phyloP scores from a whole-genome alignment of 2,329 filamentous ascomycete species.

The Elsinoe batatas region DNA sequence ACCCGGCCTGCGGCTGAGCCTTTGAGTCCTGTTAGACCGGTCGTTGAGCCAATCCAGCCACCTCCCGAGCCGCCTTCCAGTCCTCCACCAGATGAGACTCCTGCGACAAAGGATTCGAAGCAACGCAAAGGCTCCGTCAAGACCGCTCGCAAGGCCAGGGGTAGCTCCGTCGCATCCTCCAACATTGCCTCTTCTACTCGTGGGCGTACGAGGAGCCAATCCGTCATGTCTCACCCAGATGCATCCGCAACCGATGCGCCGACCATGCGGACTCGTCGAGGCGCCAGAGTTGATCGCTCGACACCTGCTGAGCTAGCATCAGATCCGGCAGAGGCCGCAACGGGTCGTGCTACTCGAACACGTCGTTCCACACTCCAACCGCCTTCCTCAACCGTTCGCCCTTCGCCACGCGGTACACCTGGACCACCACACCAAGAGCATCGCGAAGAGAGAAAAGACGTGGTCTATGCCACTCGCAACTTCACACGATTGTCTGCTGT shows the following conservation, averaged over 20 bases:
- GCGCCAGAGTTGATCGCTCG: slow-evolving; percentile 39
- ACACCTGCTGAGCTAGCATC: slow-evolving; percentile 31
- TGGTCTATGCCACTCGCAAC: slow-evolving; percentile 38
- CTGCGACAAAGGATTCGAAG: neutral
- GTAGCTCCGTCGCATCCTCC: slow-evolving; percentile 38
- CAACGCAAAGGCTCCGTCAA: slow-evolving; percentile 4
- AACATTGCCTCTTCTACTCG: slow-evolving; percentile 35
- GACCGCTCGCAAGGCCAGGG: slow-evolving; percentile 20
- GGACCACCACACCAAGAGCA: slow-evolving; percentile 12
- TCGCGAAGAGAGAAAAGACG: slow-evolving; percentile 21
- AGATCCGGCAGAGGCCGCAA: slow-evolving; percentile 19
- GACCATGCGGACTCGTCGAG: slow-evolving; percentile 27
- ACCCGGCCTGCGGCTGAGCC: slow-evolving; percentile 25
- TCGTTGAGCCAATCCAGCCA: neutral
- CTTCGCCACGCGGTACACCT: slow-evolving; percentile 7
- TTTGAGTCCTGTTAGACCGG: slow-evolving; percentile 22
- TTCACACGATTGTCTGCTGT: slow-evolving; percentile 39
- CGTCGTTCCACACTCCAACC: slow-evolving; percentile 28
- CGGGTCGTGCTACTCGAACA: slow-evolving; percentile 17
- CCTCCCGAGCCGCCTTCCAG: neutral
- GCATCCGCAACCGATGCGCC: slow-evolving; percentile 31
- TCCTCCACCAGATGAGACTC: neutral
- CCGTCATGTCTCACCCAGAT: slow-evolving; percentile 37
- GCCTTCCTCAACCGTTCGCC: slow-evolving; percentile 15
- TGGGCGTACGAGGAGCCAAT: slow-evolving; percentile 40